A percentile compares a stretch with the other conserved stretches of the same genome.
Evolutionary conservation across 108 stramenopile species (phyloP).

Genomic region (Skeletonema marinoi): DNA sequence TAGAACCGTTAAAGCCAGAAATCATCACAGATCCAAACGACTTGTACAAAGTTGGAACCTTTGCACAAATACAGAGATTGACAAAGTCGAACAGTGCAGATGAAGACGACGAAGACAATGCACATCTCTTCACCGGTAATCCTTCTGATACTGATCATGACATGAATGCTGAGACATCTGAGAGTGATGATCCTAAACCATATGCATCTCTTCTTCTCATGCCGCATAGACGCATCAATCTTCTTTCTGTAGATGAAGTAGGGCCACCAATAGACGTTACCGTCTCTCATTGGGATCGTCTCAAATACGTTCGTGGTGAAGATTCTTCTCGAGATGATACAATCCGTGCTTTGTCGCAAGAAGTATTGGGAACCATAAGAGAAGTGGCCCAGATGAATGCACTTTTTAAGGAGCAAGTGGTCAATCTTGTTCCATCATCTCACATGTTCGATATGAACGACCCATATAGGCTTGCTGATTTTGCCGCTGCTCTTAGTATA

Average conservation of each 20-base stretch:
- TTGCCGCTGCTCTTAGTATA: conserved; percentile 90
- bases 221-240: conserved; percentile 89
- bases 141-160: conserved; percentile 7
- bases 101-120: conserved; percentile 11
- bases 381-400: conserved; percentile 94
- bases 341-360: conserved; percentile 94
- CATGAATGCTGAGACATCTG: background rate
- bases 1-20: conserved; percentile 72
- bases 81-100: conserved; percentile 21
- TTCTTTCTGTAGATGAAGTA: conserved; percentile 71
- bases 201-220: conserved; percentile 74
- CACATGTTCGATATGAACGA: conserved; percentile 88
- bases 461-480: conserved; percentile 95
- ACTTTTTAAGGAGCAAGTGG: conserved; percentile 92
- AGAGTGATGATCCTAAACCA: conserved; percentile 29
- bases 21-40: conserved; percentile 70
- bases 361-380: conserved; percentile 92
- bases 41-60: conserved; percentile 81
- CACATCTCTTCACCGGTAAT: conserved; percentile 5
- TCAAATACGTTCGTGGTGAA: conserved; percentile 55
- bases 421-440: conserved; percentile 48
- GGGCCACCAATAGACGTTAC: conserved; percentile 93
- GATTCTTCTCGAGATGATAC: conserved; percentile 68
- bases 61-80: conserved; percentile 84
- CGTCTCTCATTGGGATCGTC: conserved; percentile 88